These are phyloP conservation scores for Globisporangium canariense DNA, from an alignment of 352 stramenopile genomes.

Conservation along the genomic window DNA sequence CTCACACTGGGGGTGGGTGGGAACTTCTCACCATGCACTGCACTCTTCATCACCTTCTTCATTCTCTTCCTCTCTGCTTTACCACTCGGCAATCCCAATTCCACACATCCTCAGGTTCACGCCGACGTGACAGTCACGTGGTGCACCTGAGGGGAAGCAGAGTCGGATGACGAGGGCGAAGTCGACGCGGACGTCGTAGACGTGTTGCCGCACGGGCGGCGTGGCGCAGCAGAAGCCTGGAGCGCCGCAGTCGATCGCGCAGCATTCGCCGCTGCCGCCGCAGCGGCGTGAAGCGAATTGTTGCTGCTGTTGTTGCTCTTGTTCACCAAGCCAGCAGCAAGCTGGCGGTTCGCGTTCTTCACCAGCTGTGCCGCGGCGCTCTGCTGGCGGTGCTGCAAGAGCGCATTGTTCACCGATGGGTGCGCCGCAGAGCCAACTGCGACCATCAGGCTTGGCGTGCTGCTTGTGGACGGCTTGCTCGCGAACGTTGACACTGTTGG, in stretches of 20 bases:
- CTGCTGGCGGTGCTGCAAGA: slow-evolving; percentile 18
- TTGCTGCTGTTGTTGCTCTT: slow-evolving; percentile 1
- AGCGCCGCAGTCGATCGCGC: slow-evolving; percentile 28
- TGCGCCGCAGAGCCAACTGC: slow-evolving; percentile 8
- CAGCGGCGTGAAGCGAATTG: slow-evolving; percentile 1
- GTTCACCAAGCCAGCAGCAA: slow-evolving; percentile 9
- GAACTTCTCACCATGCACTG: neutral
- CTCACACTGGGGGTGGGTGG: neutral
- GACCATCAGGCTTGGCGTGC: slow-evolving; percentile 12
- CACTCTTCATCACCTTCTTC: neutral
- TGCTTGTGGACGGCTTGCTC: neutral
- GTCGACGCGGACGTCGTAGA: slow-evolving; percentile 39
- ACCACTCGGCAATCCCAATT: neutral
- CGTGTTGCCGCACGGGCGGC: slow-evolving; percentile 47
- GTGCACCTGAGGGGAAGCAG: slow-evolving; percentile 48
- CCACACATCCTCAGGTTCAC: slow-evolving; percentile 19
- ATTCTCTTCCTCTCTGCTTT: neutral
- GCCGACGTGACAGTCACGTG: slow-evolving; percentile 70
- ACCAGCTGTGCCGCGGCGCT: slow-evolving; percentile 10
- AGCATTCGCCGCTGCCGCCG: neutral
- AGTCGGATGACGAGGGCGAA: slow-evolving; percentile 42
- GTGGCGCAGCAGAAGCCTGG: slow-evolving; percentile 21
- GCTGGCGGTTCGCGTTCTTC: slow-evolving; percentile 10
- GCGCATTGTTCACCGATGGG: neutral
- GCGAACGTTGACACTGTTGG: slow-evolving; percentile 4